phyloP scores from a whole-genome alignment of 176 grass and related monocot species.

The Ananas comosus region DNA sequence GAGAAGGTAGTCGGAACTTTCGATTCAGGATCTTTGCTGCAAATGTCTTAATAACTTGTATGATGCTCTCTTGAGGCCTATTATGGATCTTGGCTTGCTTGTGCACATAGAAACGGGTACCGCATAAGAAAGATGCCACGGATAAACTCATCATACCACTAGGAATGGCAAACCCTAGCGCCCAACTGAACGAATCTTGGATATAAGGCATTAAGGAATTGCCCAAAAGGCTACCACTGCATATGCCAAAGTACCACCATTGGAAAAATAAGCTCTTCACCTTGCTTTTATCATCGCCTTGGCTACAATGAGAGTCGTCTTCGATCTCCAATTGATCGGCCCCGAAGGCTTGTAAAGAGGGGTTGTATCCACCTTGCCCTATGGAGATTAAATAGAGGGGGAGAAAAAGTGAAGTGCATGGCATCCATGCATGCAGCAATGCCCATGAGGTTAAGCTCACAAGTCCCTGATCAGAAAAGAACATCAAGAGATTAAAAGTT shows the following conservation, averaged over 20 bases:
- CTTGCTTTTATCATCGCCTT: constrained; percentile 37
- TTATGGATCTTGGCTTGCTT: constrained; percentile 17
- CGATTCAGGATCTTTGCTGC: background rate
- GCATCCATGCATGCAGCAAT: constrained; percentile 54
- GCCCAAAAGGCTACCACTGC: constrained; percentile 71
- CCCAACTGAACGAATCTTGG: constrained; percentile 79
- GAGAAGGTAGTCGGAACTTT: constrained; percentile 27
- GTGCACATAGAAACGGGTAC: constrained; percentile 47
- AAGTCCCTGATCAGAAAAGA: constrained; percentile 39
- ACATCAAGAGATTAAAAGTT: background rate
- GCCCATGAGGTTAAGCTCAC: constrained; percentile 50
- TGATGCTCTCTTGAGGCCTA: constrained; percentile 13
- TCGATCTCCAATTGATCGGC: constrained; percentile 73
- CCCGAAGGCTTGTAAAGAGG: constrained; percentile 78
- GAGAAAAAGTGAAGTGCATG: constrained; percentile 54
- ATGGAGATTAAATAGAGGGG: constrained; percentile 81
- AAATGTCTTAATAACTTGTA: constrained; percentile 34
- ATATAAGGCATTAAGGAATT: constrained; percentile 76
- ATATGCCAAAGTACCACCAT: constrained; percentile 98
- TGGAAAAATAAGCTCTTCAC: constrained; percentile 80
- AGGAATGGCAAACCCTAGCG: constrained; percentile 73
- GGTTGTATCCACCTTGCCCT: constrained; percentile 78
- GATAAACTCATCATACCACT: constrained; percentile 52
- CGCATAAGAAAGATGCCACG: constrained; percentile 45
- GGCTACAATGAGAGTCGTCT: constrained; percentile 11